Evolutionary conservation across 2,329 filamentous ascomycete species (phyloP).

Genomic region (Talaromyces verruculosus): DNA sequence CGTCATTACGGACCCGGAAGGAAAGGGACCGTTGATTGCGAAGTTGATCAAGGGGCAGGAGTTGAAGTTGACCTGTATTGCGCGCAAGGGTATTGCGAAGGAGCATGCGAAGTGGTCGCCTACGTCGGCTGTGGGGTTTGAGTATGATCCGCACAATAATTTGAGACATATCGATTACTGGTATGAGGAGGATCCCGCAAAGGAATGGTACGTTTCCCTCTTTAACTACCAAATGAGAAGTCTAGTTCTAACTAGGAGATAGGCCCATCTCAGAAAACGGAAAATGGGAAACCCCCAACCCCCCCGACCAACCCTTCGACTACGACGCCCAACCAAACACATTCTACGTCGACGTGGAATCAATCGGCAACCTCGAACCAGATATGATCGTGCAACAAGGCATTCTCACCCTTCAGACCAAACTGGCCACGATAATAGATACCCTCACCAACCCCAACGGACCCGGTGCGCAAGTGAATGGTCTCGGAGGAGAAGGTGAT

Average conservation of each 20-base stretch:
- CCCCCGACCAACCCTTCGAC: slow-evolving; percentile 84
- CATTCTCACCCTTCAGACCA: slow-evolving; percentile 84
- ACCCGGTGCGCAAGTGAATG: slow-evolving; percentile 55
- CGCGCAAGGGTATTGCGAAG: slow-evolving; percentile 98
- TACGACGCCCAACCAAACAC: slow-evolving; percentile 79
- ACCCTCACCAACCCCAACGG: slow-evolving; percentile 56
- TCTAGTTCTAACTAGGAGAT: background rate
- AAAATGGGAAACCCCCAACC: slow-evolving; percentile 73
- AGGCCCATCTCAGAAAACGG: slow-evolving; percentile 41
- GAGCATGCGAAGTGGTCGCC: slow-evolving; percentile 99
- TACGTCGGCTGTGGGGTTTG: slow-evolving; percentile 87
- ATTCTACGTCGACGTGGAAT: slow-evolving; percentile 95
- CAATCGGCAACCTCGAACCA: slow-evolving; percentile 81
- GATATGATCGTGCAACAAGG: slow-evolving; percentile 86
- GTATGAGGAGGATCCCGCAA: slow-evolving; percentile 80
- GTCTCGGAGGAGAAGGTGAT: slow-evolving; percentile 45
- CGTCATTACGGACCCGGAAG: slow-evolving; percentile 78
- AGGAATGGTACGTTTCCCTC: slow-evolving; percentile 69
- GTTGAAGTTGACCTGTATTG: slow-evolving; percentile 84
- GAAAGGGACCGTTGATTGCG: slow-evolving; percentile 79
- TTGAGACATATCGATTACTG: slow-evolving; percentile 88
- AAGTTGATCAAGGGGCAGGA: slow-evolving; percentile 90
- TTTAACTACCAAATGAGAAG: background rate
- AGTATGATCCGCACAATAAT: slow-evolving; percentile 98
- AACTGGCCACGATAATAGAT: slow-evolving; percentile 77